Percentiles rank a stretch among this genome's conserved stretches.
Conservation (phyloP, 495 filamentous ascomycete species). For the Acidiella bohemica region DNA sequence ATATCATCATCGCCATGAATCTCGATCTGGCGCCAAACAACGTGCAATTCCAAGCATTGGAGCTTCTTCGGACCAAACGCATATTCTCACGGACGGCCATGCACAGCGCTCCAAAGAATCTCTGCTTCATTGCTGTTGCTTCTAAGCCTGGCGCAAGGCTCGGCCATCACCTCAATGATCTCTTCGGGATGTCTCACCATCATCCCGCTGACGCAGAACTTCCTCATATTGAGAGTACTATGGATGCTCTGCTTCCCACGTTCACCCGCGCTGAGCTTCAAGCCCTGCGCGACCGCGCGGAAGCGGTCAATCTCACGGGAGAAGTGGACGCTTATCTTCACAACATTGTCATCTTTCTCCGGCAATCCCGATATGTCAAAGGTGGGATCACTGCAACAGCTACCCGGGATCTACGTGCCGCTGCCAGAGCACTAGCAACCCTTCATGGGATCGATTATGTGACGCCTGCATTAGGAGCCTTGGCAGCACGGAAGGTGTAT, state of each 20-base stretch:
- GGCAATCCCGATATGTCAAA: slow-evolving; percentile 69
- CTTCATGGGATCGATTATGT: slow-evolving; percentile 70
- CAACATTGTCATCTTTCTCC: slow-evolving; percentile 73
- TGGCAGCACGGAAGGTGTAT: slow-evolving; percentile 84
- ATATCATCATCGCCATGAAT: slow-evolving; percentile 69
- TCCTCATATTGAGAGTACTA: slow-evolving; percentile 43
- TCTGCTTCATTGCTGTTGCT: slow-evolving; percentile 62
- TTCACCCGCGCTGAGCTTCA: slow-evolving; percentile 32
- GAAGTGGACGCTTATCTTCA: slow-evolving; percentile 71
- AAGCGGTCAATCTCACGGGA: slow-evolving; percentile 35
- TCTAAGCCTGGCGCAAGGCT: slow-evolving; percentile 15
- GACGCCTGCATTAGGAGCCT: slow-evolving; percentile 66
- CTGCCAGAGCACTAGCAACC: slow-evolving; percentile 51
- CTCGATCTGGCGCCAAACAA: slow-evolving; percentile 53
- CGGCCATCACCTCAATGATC: slow-evolving; percentile 45
- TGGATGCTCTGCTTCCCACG: not conserved
- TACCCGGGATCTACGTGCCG: slow-evolving; percentile 51
- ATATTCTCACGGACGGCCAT: slow-evolving; percentile 59
- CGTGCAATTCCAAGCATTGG: slow-evolving; percentile 79
- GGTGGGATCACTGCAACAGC: slow-evolving; percentile 65
- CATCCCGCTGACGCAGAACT: slow-evolving; percentile 63
- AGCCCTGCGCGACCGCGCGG: slow-evolving; percentile 28
- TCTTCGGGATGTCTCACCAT: slow-evolving; percentile 78
- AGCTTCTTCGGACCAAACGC: slow-evolving; percentile 68
- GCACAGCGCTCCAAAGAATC: slow-evolving; percentile 60